A percentile compares a stretch with the other conserved stretches of the same genome.
phyloP scores from a whole-genome alignment of 257 asterid species.

The Orobanche coerulescens region DNA sequence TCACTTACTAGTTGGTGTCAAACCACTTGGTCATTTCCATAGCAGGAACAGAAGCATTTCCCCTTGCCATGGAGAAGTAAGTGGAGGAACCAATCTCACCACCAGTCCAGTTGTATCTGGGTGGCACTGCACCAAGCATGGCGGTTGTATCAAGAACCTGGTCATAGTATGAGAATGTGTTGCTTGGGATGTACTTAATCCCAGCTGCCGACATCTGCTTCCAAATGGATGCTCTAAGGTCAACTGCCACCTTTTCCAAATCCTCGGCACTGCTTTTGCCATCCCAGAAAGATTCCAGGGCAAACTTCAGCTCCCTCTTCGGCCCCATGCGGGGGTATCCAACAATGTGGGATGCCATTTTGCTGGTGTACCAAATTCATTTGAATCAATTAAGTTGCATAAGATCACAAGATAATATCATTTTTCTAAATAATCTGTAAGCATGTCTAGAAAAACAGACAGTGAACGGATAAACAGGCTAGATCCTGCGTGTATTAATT shows the following conservation, averaged over 20 bases:
- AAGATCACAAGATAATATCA: background rate
- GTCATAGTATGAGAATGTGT: conserved; percentile 87
- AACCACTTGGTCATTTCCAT: conserved; percentile 99
- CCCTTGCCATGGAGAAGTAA: conserved; percentile 99
- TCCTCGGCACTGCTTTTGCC: conserved; percentile 63
- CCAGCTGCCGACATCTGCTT: conserved; percentile 47
- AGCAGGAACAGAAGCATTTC: conserved; percentile 98
- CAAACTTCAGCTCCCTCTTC: conserved; percentile 91
- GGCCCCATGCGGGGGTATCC: conserved; percentile 99
- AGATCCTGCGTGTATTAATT: conserved; percentile 7
- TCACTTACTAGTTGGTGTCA: conserved; percentile 95
- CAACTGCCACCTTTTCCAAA: conserved; percentile 72
- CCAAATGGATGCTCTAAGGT: conserved; percentile 69
- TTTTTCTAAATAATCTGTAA: background rate
- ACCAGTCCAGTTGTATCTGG: conserved; percentile 81
- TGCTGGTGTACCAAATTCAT: conserved; percentile 31
- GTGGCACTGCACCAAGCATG: conserved; percentile 91
- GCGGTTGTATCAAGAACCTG: conserved; percentile 90
- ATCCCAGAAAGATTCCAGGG: conserved; percentile 61
- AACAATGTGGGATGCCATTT: conserved; percentile 87
- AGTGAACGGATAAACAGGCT: background rate
- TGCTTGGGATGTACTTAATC: conserved; percentile 83
- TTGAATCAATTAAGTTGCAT: background rate
- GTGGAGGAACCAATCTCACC: conserved; percentile 82
- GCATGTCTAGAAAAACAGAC: background rate